phyloP scores from a whole-genome alignment of 2,329 filamentous ascomycete species.

The Talaromyces verruculosus region DNA sequence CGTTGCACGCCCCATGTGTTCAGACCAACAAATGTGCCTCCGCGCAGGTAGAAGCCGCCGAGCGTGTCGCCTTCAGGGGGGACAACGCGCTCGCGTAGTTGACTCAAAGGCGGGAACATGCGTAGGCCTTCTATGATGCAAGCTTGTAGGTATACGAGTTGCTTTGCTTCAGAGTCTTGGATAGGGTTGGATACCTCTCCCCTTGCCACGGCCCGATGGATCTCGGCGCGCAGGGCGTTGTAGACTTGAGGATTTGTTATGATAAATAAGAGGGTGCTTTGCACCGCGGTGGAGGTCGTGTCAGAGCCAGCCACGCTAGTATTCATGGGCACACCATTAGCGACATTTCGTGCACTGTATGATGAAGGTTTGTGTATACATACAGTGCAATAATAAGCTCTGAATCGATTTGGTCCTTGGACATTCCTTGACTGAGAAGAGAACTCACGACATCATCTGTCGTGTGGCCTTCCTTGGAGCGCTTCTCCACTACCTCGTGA shows the following conservation, averaged over 20 bases:
- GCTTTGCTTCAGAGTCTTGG: constrained; percentile 40
- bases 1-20: neutral
- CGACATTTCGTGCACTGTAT: too few species aligned
- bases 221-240: constrained; percentile 24
- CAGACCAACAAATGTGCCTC: constrained; percentile 46
- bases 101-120: constrained; percentile 46
- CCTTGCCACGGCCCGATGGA: constrained; percentile 14
- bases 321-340: too few species aligned
- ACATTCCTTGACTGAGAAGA: constrained; percentile 9
- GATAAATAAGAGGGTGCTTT: constrained; percentile 6
- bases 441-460: neutral
- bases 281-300: constrained; percentile 25
- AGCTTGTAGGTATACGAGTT: constrained; percentile 52
- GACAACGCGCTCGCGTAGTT: constrained; percentile 37
- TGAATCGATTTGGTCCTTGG: neutral
- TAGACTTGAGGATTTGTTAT: constrained; percentile 14
- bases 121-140: constrained; percentile 51
- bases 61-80: constrained; percentile 42
- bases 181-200: constrained; percentile 29
- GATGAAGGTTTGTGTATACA: neutral
- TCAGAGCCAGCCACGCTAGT: constrained; percentile 24
- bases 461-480: neutral
- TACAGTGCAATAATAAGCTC: constrained; percentile 12
- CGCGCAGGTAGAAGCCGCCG: constrained; percentile 45
- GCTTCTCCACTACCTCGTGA: neutral